phyloP scores from a whole-genome alignment of 2,329 filamentous ascomycete genomes.

The Seiridium cupressi region DNA sequence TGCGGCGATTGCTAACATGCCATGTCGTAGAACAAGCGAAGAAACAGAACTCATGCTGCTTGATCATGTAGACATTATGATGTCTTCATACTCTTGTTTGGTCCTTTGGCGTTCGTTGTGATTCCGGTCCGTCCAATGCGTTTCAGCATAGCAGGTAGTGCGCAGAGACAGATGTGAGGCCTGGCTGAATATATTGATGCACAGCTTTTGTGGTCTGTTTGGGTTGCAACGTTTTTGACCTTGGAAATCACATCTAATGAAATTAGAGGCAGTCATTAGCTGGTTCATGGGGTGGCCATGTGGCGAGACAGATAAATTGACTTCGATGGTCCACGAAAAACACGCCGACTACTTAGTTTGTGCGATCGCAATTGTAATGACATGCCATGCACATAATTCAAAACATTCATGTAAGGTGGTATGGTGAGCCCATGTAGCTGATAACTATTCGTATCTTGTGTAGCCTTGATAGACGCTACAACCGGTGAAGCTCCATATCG shows the following conservation, averaged over 20 bases:
- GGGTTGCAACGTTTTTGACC: background rate
- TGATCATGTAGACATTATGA: slow-evolving; percentile 56
- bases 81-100: background rate
- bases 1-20: slow-evolving; percentile 12
- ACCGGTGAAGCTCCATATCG: background rate
- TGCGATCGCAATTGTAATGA: no score
- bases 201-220: background rate
- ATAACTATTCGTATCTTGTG: slow-evolving; percentile 3
- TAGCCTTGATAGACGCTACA: no score
- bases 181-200: background rate
- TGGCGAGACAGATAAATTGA: background rate
- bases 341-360: no score
- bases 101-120: slow-evolving; percentile 6
- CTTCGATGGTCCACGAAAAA: background rate
- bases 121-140: slow-evolving; percentile 2
- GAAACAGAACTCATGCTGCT: slow-evolving; percentile 77
- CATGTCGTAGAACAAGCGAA: slow-evolving; percentile 59
- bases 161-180: slow-evolving; percentile 4
- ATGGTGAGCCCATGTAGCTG: background rate
- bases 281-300: slow-evolving; percentile 4
- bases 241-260: background rate
- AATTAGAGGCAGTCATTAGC: slow-evolving; percentile 15
- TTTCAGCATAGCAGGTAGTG: slow-evolving; percentile 22
- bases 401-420: no score
- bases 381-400: no score